Evolutionary conservation across 345 rosid genomes (phyloP).

Genomic region (Hypericum androsaemum): DNA sequence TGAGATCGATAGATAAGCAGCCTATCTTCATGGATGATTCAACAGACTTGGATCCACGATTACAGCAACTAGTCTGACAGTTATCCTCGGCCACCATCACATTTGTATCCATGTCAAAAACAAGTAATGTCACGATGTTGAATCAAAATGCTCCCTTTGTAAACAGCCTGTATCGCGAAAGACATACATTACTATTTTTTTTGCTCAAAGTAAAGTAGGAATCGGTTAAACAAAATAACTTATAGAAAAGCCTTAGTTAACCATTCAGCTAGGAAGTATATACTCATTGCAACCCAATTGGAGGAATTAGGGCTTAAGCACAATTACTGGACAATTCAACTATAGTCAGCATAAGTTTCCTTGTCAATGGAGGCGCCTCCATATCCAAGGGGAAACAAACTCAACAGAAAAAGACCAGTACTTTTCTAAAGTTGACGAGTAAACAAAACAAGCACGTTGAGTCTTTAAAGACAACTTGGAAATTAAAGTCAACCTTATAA

Average conservation of each 20-base stretch:
- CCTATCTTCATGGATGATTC: constrained; percentile 43
- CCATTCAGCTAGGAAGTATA: too few relatives aligned
- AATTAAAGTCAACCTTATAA: neutral
- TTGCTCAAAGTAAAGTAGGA: constrained; percentile 1
- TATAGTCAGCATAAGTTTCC: too few relatives aligned
- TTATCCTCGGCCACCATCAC: constrained; percentile 18
- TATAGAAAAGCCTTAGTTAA: too few relatives aligned
- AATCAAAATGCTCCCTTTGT: constrained; percentile 8
- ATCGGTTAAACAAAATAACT: neutral
- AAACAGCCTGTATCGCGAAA: neutral
- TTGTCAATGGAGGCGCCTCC: too few relatives aligned
- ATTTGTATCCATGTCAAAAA: constrained; percentile 19
- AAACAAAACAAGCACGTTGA: too few relatives aligned
- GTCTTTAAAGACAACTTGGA: too few relatives aligned
- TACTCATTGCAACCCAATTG: too few relatives aligned
- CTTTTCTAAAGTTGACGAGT: too few relatives aligned
- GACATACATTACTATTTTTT: constrained; percentile 2
- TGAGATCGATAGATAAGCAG: constrained; percentile 50
- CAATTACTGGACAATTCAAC: too few relatives aligned
- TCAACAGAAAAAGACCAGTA: too few relatives aligned
- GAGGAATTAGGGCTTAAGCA: too few relatives aligned
- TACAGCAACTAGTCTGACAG: constrained; percentile 19
- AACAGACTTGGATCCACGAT: constrained; percentile 25
- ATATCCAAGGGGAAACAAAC: too few relatives aligned
- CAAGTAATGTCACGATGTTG: constrained; percentile 8